Base-by-base conservation (phyloP, 2,329 filamentous ascomycete species). In the Botrytis byssoidea region DNA sequence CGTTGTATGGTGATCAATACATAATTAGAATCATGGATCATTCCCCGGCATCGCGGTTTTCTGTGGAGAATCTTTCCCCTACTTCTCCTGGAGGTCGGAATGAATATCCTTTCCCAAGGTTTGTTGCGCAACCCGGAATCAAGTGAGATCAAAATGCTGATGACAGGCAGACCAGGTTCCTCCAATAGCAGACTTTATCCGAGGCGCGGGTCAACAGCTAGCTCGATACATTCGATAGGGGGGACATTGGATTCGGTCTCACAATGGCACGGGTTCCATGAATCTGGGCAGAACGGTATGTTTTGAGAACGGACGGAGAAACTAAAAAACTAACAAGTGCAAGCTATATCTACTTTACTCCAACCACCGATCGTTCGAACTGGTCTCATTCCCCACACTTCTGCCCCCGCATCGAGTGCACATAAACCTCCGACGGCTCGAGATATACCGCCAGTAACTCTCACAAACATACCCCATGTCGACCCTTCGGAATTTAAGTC, bases 341-440 rank as follows among this genome's bases (percentile, higher is more conserved):
- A 76, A 93, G 92, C 96, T 75, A 98, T 98, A 78, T 97, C 95
- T 14, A 97, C 94, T 1, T 87, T 98, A n/a, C 88, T 98, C 6
- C 93, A 97, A 80, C 92, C 94, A 42, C 93, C 95, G 5, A 97
- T 97, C 77, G 90, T 97, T 73, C 90, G 95, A 76, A 97, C 95
- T 3, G 95, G 95, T 73, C 88, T 97, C 68, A 86, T 94, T 72
- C 92, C 95, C 35, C 92, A 97, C 82, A 92, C 91, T 0, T 86
- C 91, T 2, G 90, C 92, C 4, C 89, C 93, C 2, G 83, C 83
- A 25, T 89, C 89, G n/a, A 92, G 89, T 78, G 86, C 91, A 22
- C 93, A 96, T 79, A 95, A 92, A 78, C 91, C 93, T 22, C 95
- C 95, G 0, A 97, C 94, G 1, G 87, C 93, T 29, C 90, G 90